Evolutionary conservation across 345 rosid species (phyloP).

Genomic region (Pistacia vera): DNA sequence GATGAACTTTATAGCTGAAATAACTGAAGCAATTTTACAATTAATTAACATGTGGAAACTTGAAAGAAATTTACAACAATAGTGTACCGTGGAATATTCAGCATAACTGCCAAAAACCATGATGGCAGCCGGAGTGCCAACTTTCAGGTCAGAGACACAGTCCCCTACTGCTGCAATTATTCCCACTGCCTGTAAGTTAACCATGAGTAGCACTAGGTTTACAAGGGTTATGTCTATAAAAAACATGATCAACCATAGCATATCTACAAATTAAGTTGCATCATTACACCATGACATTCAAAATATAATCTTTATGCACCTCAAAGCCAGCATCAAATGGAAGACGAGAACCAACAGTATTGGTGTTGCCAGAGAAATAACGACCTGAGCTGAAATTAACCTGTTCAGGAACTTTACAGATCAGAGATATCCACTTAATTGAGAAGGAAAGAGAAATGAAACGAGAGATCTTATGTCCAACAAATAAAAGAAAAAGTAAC

Average conservation of each 20-base stretch:
- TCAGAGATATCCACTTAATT: background rate
- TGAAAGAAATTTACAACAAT: slow-evolving; percentile 3
- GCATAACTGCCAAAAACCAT: slow-evolving; percentile 92
- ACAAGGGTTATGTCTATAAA: background rate
- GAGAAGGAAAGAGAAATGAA: background rate
- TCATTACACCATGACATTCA: background rate
- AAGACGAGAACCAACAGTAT: slow-evolving; percentile 51
- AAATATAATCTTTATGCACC: slow-evolving; percentile 37
- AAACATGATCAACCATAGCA: slow-evolving; percentile 12
- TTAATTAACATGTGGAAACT: background rate
- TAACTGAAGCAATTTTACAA: background rate
- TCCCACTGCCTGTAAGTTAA: slow-evolving; percentile 75
- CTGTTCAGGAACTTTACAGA: slow-evolving; percentile 35
- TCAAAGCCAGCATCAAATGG: slow-evolving; percentile 98
- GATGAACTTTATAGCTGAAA: background rate
- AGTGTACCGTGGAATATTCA: slow-evolving; percentile 64
- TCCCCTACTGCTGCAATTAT: slow-evolving; percentile 87
- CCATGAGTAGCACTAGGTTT: background rate
- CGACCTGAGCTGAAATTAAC: slow-evolving; percentile 98
- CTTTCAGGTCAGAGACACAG: slow-evolving; percentile 64
- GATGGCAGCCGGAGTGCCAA: slow-evolving; percentile 92
- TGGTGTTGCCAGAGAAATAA: slow-evolving; percentile 60
- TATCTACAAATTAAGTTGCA: slow-evolving; percentile 20
- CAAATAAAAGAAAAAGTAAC: slow-evolving; percentile 2
- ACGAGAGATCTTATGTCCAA: background rate